Evolutionary conservation across 2,329 filamentous ascomycete species (phyloP).

Genomic region (Trichoderma oligosporum): DNA sequence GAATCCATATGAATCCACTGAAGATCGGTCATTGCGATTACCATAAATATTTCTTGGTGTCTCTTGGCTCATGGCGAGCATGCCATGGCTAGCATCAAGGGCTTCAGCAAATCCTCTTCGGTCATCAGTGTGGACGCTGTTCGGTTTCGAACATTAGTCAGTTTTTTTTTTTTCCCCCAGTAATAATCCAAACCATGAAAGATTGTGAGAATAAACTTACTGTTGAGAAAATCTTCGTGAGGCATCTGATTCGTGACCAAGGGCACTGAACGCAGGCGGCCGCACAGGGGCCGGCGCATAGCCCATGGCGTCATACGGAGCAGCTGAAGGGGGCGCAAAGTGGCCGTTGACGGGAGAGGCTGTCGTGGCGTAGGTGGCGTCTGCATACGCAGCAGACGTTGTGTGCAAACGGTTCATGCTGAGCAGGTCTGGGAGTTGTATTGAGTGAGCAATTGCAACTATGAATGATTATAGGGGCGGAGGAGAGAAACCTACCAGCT

Average conservation of each 20-base stretch:
- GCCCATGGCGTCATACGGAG: slow-evolving; percentile 71
- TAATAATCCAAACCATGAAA: too few relatives aligned
- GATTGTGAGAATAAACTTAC: slow-evolving; percentile 54
- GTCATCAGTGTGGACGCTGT: slow-evolving; percentile 47
- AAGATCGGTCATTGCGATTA: slow-evolving; percentile 62
- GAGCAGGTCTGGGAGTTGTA: slow-evolving; percentile 70
- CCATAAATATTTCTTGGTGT: slow-evolving; percentile 89
- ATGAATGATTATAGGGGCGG: neutral
- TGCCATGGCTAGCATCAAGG: slow-evolving; percentile 87
- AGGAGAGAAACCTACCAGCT: slow-evolving; percentile 52
- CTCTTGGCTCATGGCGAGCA: slow-evolving; percentile 94
- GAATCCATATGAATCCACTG: slow-evolving; percentile 86
- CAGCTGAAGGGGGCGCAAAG: slow-evolving; percentile 61
- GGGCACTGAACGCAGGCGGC: slow-evolving; percentile 44
- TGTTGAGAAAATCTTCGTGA: slow-evolving; percentile 74
- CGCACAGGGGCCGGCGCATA: slow-evolving; percentile 66
- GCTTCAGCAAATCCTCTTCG: slow-evolving; percentile 78
- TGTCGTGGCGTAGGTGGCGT: slow-evolving; percentile 63
- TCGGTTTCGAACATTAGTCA: neutral
- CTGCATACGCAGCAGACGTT: slow-evolving; percentile 64
- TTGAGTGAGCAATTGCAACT: slow-evolving; percentile 54
- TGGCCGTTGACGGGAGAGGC: slow-evolving; percentile 63
- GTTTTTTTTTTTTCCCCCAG: too few relatives aligned
- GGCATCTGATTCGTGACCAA: slow-evolving; percentile 55
- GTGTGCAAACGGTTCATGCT: slow-evolving; percentile 61